These are phyloP conservation scores for Prototheca cutis DNA, from an alignment of 163 green algal species.

Conservation along the genomic window DNA sequence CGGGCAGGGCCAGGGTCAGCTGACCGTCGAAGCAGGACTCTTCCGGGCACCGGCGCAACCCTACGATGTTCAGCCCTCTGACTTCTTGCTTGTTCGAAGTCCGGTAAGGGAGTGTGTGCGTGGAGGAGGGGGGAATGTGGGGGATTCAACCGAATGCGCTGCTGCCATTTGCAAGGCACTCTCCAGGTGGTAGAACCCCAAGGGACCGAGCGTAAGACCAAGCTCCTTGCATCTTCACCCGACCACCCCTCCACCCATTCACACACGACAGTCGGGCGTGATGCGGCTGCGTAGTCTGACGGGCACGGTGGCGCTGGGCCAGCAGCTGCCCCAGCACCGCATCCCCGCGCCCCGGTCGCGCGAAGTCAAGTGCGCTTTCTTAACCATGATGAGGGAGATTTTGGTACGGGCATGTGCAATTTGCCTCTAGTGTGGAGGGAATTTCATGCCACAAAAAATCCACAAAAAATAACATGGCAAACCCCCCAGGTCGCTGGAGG, in stretches of 20 bases:
- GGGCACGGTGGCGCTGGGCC: constrained; percentile 58
- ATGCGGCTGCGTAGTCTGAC: constrained; percentile 55
- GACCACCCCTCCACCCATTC: neutral
- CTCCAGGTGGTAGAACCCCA: too few relatives aligned
- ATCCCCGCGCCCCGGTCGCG: constrained; percentile 41
- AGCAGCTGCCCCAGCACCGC: constrained; percentile 64
- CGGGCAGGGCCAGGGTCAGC: constrained; percentile 21
- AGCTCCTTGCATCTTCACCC: neutral
- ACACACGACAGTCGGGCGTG: constrained; percentile 23
- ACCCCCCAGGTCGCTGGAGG: constrained; percentile 21
- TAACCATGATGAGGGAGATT: too few relatives aligned
- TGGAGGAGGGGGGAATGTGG: neutral
- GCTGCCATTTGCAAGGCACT: too few relatives aligned
- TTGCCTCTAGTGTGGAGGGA: too few relatives aligned
- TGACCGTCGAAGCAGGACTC: constrained; percentile 58
- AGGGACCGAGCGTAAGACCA: too few relatives aligned
- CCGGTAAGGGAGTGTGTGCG: neutral
- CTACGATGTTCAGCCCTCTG: constrained; percentile 37
- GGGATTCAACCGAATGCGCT: too few relatives aligned
- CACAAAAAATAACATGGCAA: neutral
- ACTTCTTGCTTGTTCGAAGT: constrained; percentile 74
- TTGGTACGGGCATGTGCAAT: too few relatives aligned
- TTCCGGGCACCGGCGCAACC: constrained; percentile 54
- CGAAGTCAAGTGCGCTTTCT: constrained; percentile 29
- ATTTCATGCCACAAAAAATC: neutral